phyloP scores from a whole-genome alignment of 192 early-diverging fungal species.

The Linderina pennispora region DNA sequence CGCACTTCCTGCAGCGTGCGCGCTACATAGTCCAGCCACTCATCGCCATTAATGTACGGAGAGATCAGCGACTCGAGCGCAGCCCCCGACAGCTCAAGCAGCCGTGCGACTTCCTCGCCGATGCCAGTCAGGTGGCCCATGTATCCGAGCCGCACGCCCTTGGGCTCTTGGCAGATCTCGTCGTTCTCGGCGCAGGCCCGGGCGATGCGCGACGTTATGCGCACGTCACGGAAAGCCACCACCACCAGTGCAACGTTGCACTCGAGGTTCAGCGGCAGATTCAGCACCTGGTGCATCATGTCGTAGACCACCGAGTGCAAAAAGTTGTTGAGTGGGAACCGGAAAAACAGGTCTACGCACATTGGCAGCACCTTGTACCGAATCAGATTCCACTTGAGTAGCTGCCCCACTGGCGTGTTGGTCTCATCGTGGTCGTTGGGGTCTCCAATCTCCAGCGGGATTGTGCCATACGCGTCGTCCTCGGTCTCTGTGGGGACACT shows the following conservation, averaged over 20 bases:
- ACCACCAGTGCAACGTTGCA: constrained; percentile 54
- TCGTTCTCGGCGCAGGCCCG: constrained; percentile 82
- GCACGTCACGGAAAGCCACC: constrained; percentile 79
- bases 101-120: constrained; percentile 88
- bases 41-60: constrained; percentile 40
- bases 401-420: constrained; percentile 60
- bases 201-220: constrained; percentile 77
- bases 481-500: background rate
- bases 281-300: constrained; percentile 96
- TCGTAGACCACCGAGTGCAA: constrained; percentile 98
- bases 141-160: constrained; percentile 88
- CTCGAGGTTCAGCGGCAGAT: constrained; percentile 71
- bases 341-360: constrained; percentile 83
- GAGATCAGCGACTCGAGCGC: constrained; percentile 39
- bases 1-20: constrained; percentile 32
- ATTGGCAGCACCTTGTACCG: constrained; percentile 58
- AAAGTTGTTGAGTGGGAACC: constrained; percentile 97
- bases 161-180: constrained; percentile 68
- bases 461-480: background rate
- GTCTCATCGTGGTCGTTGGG: constrained; percentile 7
- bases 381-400: constrained; percentile 64
- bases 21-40: constrained; percentile 45
- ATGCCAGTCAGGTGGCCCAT: constrained; percentile 99
- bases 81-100: constrained; percentile 66
- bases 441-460: constrained; percentile 5